Percentiles rank a stretch among this genome's conserved stretches.
phyloP scores from a whole-genome alignment of 495 filamentous ascomycete genomes.

The Daldinia vernicosa region DNA sequence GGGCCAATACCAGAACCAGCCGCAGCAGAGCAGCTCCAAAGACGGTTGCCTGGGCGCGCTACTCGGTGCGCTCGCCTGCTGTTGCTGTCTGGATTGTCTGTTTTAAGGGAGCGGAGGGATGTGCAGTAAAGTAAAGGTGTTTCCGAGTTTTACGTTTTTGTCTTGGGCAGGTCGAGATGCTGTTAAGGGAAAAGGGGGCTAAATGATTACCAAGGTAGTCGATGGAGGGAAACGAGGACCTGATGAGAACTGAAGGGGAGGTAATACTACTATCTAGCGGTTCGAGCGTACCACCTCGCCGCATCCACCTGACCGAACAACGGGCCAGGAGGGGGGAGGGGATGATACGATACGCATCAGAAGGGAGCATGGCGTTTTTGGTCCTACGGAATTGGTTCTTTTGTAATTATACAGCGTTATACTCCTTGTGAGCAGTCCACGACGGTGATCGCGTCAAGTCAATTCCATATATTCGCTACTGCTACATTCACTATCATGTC shows the following conservation, averaged over 20 bases:
- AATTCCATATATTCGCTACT: slow-evolving; percentile 22
- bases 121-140: not conserved
- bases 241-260: slow-evolving; percentile 1
- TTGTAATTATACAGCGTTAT: slow-evolving; percentile 22
- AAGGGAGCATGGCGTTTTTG: slow-evolving; percentile 19
- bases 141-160: not conserved
- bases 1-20: slow-evolving; percentile 39
- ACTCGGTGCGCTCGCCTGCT: slow-evolving; percentile 55
- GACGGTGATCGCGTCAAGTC: slow-evolving; percentile 12
- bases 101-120: slow-evolving; percentile 45
- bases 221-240: not conserved
- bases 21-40: slow-evolving; percentile 20
- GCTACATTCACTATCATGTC: slow-evolving; percentile 22
- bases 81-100: slow-evolving; percentile 59
- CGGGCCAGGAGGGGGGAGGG: not conserved
- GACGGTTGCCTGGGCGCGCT: slow-evolving; percentile 50
- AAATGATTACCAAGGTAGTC: not conserved
- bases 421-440: slow-evolving; percentile 3
- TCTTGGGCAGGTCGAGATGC: not conserved
- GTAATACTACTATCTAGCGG: slow-evolving; percentile 1
- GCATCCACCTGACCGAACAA: not conserved
- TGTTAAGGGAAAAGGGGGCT: not conserved
- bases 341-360: not conserved
- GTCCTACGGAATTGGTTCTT: slow-evolving; percentile 22
- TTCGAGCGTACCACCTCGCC: not conserved